Base-by-base conservation (phyloP, 164 flowering plant species). In the Akebia trifoliata region DNA sequence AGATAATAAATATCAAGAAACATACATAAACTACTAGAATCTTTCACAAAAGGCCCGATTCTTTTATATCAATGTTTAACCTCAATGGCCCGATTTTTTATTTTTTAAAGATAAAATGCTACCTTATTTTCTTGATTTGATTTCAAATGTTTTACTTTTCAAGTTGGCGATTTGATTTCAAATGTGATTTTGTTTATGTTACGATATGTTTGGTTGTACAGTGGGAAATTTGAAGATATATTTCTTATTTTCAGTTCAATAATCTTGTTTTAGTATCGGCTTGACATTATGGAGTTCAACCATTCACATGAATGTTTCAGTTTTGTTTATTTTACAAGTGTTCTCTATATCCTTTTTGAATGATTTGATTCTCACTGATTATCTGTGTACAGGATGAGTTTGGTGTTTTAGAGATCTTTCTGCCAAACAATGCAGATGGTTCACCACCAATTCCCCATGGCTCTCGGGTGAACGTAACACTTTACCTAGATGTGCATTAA, bases 361-460 rank as follows among this genome's bases (percentile, higher is more conserved):
- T 49, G 29, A 18, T n/a, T 9, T 50, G 56, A 60, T n/a, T 37
- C 38, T 40, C 28, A 29, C 18, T 55, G 40, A 1, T 60, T 44
- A 8, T 46, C 18, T 63, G 21, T 62, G 7, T 60, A 58, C 91
- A 94, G 99, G 79, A 94, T 76, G 93, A 87, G 35, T 94, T 88
- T 81, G 99, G 99, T 55, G 85, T 90, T 42, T 94, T 97, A 96
- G 97, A 94, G 84, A 77, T 90, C 60, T 90, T 94, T 73, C 78
- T 94, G 79, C 97, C 99, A 21, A 90, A 94, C 72, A 86, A 90
- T 75, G 87, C 85, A 15, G 99, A 94, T 73, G 96, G 96, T 53
- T 87, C 96, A 55, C 87, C 90, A 4, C 66, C 96, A 59, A 94
- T 94, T 51, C 93, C 96, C 29, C 99, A 94, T 83, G 95, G 96